Base-by-base conservation (phyloP, 495 filamentous ascomycete genomes). In the Hypoxylon lienhwacheense region DNA sequence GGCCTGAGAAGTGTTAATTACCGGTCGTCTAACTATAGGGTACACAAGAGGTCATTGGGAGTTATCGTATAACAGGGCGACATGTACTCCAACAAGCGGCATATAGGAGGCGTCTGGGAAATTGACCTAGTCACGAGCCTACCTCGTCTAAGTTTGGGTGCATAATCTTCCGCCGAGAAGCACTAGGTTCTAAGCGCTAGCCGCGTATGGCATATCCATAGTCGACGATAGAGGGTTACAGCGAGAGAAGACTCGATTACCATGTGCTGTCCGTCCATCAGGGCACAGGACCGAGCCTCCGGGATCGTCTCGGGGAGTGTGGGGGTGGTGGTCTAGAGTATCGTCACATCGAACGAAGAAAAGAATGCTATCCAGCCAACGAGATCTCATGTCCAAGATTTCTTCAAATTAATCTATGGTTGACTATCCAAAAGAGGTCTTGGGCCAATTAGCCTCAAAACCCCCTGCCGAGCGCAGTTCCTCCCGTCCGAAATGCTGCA, bases 221-320 rank as follows among this genome's bases (percentile, higher is more conserved):
- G 29, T 19, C 34, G 36, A 52, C 31, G 21, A 41, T 26, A 24
- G 45, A 43, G 14, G 41, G 37, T 31, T 45, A n/a, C 14, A 44
- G 24, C 43, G 20, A 51, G 40, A 14, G 24, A 44, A 34, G 44
- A 28, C 26, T 33, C 22, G 47, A 52, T 53, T 39, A 39, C 58
- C 52, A 56, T 61, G 47, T 53, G 46, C 32, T 61, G 24, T 56
- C 41, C 40, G 52, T 43, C 58, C 58, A 53, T 61, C 58, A 61
- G 58, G 58, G 33, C 58, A 32, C 43, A 61, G 58, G 58, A 61
- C 58, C 58, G 58, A 36, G 37, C 58, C 58, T 61, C 58, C 58
- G 58, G 58, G 52, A 61, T 61, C 58, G 52, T 48, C 58, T 41
- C 52, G 42, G 42, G 43, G 47, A 44, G 39, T 55, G 58, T 55